Evolutionary conservation across 177 flowering plant species (phyloP).

Genomic region (Vitis hybrid): DNA sequence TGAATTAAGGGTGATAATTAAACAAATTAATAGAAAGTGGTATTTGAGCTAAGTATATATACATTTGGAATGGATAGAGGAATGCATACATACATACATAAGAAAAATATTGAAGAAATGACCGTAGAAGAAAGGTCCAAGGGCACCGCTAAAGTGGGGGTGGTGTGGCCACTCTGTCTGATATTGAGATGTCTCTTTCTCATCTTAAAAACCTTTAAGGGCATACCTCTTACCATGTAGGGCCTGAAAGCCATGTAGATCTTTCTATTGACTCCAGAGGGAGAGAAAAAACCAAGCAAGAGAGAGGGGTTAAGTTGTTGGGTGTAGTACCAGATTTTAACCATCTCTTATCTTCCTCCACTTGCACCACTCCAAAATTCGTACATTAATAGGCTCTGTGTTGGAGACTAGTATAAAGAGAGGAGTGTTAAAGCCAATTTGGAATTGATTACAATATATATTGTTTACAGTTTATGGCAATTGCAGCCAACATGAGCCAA

Average conservation of each 20-base stretch:
- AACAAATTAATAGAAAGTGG: too few species aligned
- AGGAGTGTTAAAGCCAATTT: not conserved
- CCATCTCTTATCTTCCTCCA: not conserved
- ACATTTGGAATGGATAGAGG: too few species aligned
- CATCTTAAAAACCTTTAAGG: conserved; percentile 37
- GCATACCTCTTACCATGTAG: conserved; percentile 29
- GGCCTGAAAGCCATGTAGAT: conserved; percentile 53
- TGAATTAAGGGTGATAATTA: too few species aligned
- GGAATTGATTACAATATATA: not conserved
- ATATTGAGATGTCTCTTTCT: conserved; percentile 48
- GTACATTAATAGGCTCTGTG: not conserved
- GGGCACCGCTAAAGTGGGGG: conserved; percentile 39
- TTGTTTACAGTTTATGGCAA: conserved; percentile 25
- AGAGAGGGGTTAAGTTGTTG: not conserved
- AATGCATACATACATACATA: not conserved
- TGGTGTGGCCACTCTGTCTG: conserved; percentile 53
- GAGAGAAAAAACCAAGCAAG: not conserved
- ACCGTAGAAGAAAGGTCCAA: conserved; percentile 28
- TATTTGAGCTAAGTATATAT: too few species aligned
- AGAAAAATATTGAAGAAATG: not conserved
- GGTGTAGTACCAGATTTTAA: not conserved
- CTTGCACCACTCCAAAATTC: not conserved
- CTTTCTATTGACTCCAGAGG: conserved; percentile 25
- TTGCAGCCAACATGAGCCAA: conserved; percentile 23
- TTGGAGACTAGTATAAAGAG: not conserved